phyloP scores from a whole-genome alignment of 2,329 filamentous ascomycete species.

The Stemphylium vesicarium region DNA sequence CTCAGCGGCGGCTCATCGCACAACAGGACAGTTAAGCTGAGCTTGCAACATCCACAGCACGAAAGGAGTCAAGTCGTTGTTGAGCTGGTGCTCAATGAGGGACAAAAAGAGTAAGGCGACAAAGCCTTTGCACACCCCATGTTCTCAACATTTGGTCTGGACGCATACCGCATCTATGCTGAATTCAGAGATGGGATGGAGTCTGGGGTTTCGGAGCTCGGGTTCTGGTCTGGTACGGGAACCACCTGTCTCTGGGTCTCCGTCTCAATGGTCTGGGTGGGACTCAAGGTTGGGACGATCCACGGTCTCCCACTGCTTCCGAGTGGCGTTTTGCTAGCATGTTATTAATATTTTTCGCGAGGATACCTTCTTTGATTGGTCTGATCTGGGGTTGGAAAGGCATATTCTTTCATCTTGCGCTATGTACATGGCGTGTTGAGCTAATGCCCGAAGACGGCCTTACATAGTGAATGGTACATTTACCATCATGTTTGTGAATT shows the following conservation, averaged over 20 bases:
- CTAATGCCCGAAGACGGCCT: not conserved
- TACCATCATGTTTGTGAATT: too few species aligned
- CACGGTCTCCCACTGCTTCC: not conserved
- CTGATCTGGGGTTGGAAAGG: not conserved
- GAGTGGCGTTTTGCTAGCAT: not conserved
- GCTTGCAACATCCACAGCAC: constrained; percentile 91
- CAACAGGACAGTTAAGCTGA: constrained; percentile 85
- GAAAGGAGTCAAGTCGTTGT: constrained; percentile 85
- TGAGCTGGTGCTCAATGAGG: constrained; percentile 91
- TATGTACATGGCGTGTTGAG: not conserved
- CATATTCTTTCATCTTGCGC: not conserved
- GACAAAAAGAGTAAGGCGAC: constrained; percentile 63
- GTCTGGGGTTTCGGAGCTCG: not conserved
- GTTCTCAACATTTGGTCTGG: too few species aligned
- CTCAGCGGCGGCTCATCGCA: constrained; percentile 46
- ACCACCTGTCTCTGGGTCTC: not conserved
- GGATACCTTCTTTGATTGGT: not conserved
- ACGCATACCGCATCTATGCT: too few species aligned
- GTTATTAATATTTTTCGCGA: not conserved
- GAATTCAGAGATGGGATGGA: too few species aligned
- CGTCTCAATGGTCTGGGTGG: not conserved
- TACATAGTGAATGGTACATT: not conserved
- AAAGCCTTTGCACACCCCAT: not conserved
- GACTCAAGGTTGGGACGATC: not conserved
- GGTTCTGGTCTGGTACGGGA: not conserved